Conservation (phyloP, 129 eudicot species). For the Scalesia atractyloides region DNA sequence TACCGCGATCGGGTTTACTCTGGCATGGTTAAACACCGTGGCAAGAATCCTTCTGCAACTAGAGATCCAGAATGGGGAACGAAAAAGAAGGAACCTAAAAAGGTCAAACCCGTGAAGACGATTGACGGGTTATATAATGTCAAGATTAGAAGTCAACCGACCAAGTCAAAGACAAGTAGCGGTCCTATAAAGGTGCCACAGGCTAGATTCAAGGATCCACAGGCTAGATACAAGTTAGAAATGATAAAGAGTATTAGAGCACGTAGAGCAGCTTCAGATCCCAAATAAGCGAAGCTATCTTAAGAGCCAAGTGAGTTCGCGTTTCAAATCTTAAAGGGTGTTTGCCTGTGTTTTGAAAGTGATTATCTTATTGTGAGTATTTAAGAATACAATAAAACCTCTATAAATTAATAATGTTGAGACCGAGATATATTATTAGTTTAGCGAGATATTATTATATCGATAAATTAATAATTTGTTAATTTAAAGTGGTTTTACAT, state of each 20-base stretch:
- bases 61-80: conserved; percentile 52
- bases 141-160: conserved; percentile 28
- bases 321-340: not conserved
- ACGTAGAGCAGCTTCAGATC: conserved; percentile 66
- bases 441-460: too few species aligned
- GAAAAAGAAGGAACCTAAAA: conserved; percentile 48
- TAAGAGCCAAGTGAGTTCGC: conserved; percentile 81
- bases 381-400: too few species aligned
- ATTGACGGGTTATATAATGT: conserved; percentile 9
- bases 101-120: conserved; percentile 29
- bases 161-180: conserved; percentile 41
- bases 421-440: too few species aligned
- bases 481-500: too few species aligned
- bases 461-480: too few species aligned
- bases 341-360: not conserved
- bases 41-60: conserved; percentile 35
- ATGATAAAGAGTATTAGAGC: conserved; percentile 85
- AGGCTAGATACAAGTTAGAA: conserved; percentile 79
- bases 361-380: not conserved
- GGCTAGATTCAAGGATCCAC: conserved; percentile 76
- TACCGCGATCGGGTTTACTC: conserved; percentile 72
- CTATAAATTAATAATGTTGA: too few species aligned
- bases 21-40: conserved; percentile 64
- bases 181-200: conserved; percentile 57
- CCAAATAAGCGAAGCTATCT: conserved; percentile 63